Evolutionary conservation across 2,329 filamentous ascomycete genomes (phyloP).

Genomic region (Alternaria novae-zelandiae): DNA sequence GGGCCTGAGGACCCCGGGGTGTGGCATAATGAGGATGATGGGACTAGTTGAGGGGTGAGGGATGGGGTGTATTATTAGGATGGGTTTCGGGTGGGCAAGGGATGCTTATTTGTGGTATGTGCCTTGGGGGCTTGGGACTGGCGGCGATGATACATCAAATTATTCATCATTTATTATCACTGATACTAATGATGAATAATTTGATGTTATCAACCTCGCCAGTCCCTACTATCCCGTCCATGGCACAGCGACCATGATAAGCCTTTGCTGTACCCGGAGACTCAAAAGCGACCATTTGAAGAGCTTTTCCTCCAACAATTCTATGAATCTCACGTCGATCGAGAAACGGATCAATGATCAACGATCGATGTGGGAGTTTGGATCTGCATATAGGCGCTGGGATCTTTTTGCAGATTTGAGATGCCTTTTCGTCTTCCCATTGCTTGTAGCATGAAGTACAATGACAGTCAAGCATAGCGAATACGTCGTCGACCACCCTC

Average conservation of each 20-base stretch:
- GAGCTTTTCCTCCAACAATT: neutral
- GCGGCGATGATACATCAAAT: neutral
- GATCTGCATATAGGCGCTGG: neutral
- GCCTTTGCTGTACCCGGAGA: neutral
- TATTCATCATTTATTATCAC: neutral
- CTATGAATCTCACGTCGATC: neutral
- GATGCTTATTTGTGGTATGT: neutral
- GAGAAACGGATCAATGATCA: neutral
- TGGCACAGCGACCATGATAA: neutral
- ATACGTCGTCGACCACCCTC: neutral
- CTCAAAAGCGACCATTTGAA: neutral
- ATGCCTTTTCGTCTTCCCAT: neutral
- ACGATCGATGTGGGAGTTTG: neutral
- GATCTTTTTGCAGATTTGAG: neutral
- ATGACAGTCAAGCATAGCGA: neutral
- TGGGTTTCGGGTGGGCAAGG: neutral
- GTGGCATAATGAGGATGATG: conserved; percentile 47
- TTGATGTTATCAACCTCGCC: neutral
- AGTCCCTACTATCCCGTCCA: neutral
- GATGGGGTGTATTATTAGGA: conserved; percentile 1
- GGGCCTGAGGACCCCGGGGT: conserved; percentile 28
- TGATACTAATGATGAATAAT: neutral
- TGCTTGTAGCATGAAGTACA: neutral
- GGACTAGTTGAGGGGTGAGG: conserved; percentile 9
- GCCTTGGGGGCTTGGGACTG: neutral